phyloP scores from a whole-genome alignment of 345 rosid genomes.

The Citrus trifoliata region DNA sequence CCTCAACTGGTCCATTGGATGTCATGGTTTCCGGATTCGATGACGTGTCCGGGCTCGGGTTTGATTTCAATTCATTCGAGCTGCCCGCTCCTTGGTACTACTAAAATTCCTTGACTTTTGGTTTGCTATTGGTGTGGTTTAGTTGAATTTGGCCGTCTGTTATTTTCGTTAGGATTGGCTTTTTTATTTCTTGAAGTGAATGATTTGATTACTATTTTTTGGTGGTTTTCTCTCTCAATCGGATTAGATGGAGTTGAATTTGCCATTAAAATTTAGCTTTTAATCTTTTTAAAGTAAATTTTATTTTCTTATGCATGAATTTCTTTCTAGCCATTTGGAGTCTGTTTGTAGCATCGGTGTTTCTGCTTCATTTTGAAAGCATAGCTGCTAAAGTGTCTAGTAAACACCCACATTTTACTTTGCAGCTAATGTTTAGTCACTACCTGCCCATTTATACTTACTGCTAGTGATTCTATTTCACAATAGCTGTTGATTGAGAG shows the following conservation, averaged over 20 bases:
- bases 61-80: constrained; percentile 47
- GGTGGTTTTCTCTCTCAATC: not conserved
- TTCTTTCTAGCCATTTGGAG: not conserved
- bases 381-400: no score
- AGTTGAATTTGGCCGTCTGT: not conserved
- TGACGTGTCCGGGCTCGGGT: constrained; percentile 37
- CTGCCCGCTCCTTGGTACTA: constrained; percentile 89
- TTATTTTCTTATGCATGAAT: not conserved
- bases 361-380: no score
- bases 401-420: no score
- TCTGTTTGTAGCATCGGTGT: no score
- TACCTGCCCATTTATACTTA: not conserved
- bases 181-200: not conserved
- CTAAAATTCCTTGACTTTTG: constrained; percentile 5
- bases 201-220: not conserved
- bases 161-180: not conserved
- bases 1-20: constrained; percentile 13
- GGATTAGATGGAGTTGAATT: not conserved
- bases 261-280: not conserved
- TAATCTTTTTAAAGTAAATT: not conserved
- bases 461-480: not conserved
- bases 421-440: no score
- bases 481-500: not conserved
- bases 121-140: no score
- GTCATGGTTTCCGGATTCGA: constrained; percentile 35